A percentile compares a stretch with the other conserved stretches of the same genome.
phyloP scores from a whole-genome alignment of 2,329 filamentous ascomycete species.

The Huntiella decipiens region DNA sequence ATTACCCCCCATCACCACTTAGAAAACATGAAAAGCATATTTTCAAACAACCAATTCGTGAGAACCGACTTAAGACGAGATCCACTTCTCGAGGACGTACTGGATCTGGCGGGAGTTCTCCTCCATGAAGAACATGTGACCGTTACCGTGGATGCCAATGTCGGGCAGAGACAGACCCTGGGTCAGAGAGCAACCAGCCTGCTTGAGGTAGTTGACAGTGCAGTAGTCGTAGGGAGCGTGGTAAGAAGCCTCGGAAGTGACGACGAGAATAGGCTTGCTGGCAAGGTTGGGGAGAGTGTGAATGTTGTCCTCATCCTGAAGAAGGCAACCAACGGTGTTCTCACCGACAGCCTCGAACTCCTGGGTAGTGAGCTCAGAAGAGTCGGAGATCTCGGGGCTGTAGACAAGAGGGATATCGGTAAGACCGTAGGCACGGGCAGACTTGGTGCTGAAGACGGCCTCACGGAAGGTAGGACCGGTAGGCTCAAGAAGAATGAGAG shows the following conservation, averaged over 20 bases:
- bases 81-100: constrained; percentile 8
- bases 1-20: too few relatives aligned
- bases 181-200: constrained; percentile 20
- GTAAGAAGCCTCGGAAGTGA: constrained; percentile 25
- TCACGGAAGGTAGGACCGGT: constrained; percentile 28
- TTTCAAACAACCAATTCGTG: too few relatives aligned
- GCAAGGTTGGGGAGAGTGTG: constrained; percentile 20
- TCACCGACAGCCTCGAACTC: constrained; percentile 14
- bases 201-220: constrained; percentile 22
- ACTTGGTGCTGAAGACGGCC: constrained; percentile 19
- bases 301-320: constrained; percentile 18
- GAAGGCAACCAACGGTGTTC: constrained; percentile 15
- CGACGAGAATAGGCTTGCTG: constrained; percentile 20
- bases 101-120: constrained; percentile 25
- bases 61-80: not conserved
- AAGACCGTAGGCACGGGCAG: constrained; percentile 25
- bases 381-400: constrained; percentile 22
- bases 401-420: constrained; percentile 31
- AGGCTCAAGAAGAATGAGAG: constrained; percentile 26
- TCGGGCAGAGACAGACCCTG: constrained; percentile 17
- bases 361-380: constrained; percentile 18
- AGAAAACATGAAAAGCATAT: too few relatives aligned
- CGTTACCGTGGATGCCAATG: constrained; percentile 24
- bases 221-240: constrained; percentile 28
- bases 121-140: constrained; percentile 30